A percentile compares a stretch with the other conserved stretches of the same genome.
phyloP scores from a whole-genome alignment of 129 eudicot species.

The Oenanthe sinensis region DNA sequence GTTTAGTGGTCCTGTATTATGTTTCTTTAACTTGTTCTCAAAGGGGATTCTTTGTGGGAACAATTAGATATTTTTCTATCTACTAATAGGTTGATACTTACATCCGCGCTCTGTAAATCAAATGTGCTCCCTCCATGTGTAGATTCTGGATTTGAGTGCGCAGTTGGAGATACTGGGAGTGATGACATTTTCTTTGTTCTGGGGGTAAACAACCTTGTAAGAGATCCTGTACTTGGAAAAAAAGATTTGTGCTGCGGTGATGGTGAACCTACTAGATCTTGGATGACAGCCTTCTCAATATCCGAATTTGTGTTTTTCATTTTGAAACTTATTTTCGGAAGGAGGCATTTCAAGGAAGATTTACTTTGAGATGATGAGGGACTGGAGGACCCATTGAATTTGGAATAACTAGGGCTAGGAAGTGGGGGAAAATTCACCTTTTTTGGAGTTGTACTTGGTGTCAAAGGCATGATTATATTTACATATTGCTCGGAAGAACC shows the following conservation, averaged over 20 bases:
- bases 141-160: constrained; percentile 94
- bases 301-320: constrained; percentile 59
- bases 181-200: constrained; percentile 55
- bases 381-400: constrained; percentile 32
- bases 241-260: constrained; percentile 30
- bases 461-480: constrained; percentile 44
- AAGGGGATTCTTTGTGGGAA: not conserved
- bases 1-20: not conserved
- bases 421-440: constrained; percentile 58
- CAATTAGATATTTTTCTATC: not conserved
- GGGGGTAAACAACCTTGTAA: constrained; percentile 42
- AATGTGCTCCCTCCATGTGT: constrained; percentile 60
- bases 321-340: constrained; percentile 80
- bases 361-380: constrained; percentile 41
- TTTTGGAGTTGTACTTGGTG: constrained; percentile 71
- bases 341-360: constrained; percentile 58
- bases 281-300: constrained; percentile 67
- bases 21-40: not conserved
- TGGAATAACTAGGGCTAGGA: constrained; percentile 48
- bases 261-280: constrained; percentile 79
- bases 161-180: constrained; percentile 62
- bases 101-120: constrained; percentile 28
- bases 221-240: constrained; percentile 32
- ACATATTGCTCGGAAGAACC: constrained; percentile 38
- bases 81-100: constrained; percentile 23